Base-by-base conservation (phyloP, 2,329 filamentous ascomycete genomes). In the Botrytis cinerea region DNA sequence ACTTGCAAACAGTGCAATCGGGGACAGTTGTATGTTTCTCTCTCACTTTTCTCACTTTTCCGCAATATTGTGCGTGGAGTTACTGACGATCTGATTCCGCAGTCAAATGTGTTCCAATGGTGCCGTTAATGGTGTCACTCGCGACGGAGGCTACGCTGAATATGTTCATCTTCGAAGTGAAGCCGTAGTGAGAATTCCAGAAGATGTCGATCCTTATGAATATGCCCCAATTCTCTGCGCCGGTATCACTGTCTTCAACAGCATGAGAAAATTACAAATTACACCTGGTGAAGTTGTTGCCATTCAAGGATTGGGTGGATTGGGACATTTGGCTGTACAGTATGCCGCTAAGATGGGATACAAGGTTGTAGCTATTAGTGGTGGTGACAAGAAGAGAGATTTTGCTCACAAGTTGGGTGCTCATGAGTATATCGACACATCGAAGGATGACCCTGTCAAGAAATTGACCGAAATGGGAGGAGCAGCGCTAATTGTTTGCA, bases 291-390 rank as follows among this genome's bases (percentile, higher is more conserved):
- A 82, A n/a, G 75, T 86, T 0, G 86, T 90, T 0, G 88, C 87
- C 35, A 79, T 90, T 35, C 89, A 95, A 75, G 93, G 92, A 22
- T 85, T 95, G 4, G 90, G 94, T 69, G 93, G 93, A 2, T 85
- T 95, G 0, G 93, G 93, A 2, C 93, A 95, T 81, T 81, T 95
- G 45, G 93, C 92, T 0, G 89, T 95, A 45, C 92, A 94, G 80
- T 95, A 91, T 80, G 92, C 92, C 7, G 85, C 85, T 68, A 90
- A 90, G 82, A 93, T 94, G 92, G 93, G 93, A 7, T 94, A 91
- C 82, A 86, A 88, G 73, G 89, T 93, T 8, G 89, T 89, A 2
- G 93, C 91, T 0, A 85, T 95, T 69, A 91, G 89, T 16, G 87
- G 88, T 0, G 89, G 89, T 14, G 86, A 89, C 74, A 85, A 84